phyloP scores from a whole-genome alignment of 768 basidiomycete genomes.

The Auriscalpium microsporum region DNA sequence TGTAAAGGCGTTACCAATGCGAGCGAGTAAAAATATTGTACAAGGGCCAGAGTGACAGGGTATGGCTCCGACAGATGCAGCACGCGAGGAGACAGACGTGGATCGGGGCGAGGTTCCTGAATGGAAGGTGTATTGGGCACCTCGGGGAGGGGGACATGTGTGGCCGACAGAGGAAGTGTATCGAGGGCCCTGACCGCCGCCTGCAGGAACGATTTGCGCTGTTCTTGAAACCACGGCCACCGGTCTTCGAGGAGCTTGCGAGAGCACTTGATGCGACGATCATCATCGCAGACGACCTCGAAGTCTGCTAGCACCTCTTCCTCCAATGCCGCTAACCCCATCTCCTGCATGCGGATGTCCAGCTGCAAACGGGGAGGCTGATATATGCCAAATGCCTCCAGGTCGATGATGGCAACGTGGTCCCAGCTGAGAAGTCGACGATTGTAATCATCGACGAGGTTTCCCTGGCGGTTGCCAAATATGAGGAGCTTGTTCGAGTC shows the following conservation, averaged over 20 bases:
- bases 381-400: constrained; percentile 95
- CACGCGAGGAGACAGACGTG: constrained; percentile 69
- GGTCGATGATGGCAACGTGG: constrained; percentile 81
- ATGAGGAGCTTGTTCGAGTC: constrained; percentile 80
- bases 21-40: constrained; percentile 92
- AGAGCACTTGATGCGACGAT: constrained; percentile 73
- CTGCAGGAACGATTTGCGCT: constrained; percentile 50
- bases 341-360: constrained; percentile 68
- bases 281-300: constrained; percentile 88
- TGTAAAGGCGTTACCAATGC: constrained; percentile 85
- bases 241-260: constrained; percentile 78
- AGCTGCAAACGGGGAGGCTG: constrained; percentile 66
- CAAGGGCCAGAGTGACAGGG: constrained; percentile 76
- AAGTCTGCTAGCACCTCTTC: constrained; percentile 82
- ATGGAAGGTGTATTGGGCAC: constrained; percentile 36
- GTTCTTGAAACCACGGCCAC: constrained; percentile 92
- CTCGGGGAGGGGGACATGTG: constrained; percentile 57
- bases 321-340: constrained; percentile 79
- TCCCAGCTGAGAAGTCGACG: constrained; percentile 86
- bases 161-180: constrained; percentile 47
- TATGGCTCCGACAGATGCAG: constrained; percentile 85
- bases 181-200: constrained; percentile 51
- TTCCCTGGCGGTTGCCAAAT: constrained; percentile 84
- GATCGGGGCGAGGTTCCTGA: constrained; percentile 56
- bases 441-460: constrained; percentile 88